Base-by-base conservation (phyloP, 2,329 filamentous ascomycete species). In the Pseudogymnoascus sp. region DNA sequence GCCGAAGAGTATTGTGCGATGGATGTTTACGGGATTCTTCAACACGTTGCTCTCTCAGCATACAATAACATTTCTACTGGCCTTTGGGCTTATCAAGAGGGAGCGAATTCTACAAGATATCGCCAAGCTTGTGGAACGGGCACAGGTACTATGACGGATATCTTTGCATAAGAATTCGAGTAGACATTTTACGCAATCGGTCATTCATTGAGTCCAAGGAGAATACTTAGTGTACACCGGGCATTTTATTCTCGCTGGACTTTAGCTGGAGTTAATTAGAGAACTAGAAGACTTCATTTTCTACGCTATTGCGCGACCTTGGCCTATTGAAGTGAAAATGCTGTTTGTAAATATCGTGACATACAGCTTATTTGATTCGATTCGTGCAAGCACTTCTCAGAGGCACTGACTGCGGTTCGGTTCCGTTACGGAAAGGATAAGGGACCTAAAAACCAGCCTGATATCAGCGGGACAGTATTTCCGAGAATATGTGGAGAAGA, bases 341-440 rank as follows among this genome's bases (percentile, higher is more conserved):
- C 12, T 8, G 3, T 50, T 14, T 26, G 22, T 28, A 7, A 50
- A 50, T n/a, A 26, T 14, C 12, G 12, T 50, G 38, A 19, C 37
- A 41, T 12, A 38, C 35, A 38, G 19, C 1, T 19, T 19, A 19
- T 19, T 19, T 19, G 19, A 19, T 19, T 19, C 19, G 19, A 19
- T 35, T 0, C 65, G 68, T 1, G 72, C 72, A 24, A 43, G 19
- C 19, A 43, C 10, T 24, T 43, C 19, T 22, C 40, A 12, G 3
- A 4, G 14, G 37, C 14, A 14, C 3, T 10, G 3, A 43, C 2
- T 7, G 40, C 40, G 40, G 41, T 50, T 50, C 22, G 5, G 4
- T 50, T 50, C 43, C 43, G 43, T n/a, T 28, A 10, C 28, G 22
- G 6, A 22, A 28, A 46, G 19, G 3, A 50, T 12, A 1, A 26